Percentiles rank a stretch among this genome's conserved stretches.
These are phyloP conservation scores for Didymosphaeria variabile DNA, from an alignment of 2,329 filamentous ascomycete genomes.

Conservation along the genomic window DNA sequence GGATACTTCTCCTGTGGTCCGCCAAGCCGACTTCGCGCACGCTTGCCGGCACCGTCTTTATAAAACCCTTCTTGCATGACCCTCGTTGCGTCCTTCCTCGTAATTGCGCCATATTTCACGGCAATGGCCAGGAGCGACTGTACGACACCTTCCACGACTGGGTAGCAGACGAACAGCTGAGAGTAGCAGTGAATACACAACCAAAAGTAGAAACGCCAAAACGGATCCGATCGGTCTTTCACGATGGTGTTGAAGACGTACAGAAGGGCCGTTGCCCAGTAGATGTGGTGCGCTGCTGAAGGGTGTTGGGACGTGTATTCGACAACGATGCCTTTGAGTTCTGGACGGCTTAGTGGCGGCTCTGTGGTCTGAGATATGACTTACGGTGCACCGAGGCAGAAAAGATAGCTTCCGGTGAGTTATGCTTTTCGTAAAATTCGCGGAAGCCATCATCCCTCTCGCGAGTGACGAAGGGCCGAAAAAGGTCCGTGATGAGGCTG, in stretches of 20 bases:
- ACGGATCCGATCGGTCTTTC: constrained; percentile 2
- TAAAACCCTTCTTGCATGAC: constrained; percentile 6
- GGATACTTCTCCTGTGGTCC: background rate
- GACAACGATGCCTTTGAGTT: constrained; percentile 11
- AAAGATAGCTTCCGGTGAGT: constrained; percentile 11
- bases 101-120: background rate
- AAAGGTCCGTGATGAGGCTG: constrained; percentile 14
- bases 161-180: constrained; percentile 9
- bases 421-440: background rate
- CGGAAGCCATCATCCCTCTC: constrained; percentile 5
- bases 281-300: constrained; percentile 2
- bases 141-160: constrained; percentile 3
- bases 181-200: constrained; percentile 12
- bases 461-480: constrained; percentile 13
- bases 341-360: background rate
- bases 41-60: background rate
- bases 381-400: constrained; percentile 10
- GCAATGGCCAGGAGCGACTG: constrained; percentile 11
- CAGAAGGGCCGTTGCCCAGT: constrained; percentile 9
- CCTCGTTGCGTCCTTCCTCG: constrained; percentile 1
- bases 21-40: background rate
- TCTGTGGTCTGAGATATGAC: background rate
- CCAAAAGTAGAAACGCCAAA: constrained; percentile 15
- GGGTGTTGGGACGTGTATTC: constrained; percentile 14
- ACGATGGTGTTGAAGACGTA: constrained; percentile 12